Percentiles rank a stretch among this genome's conserved stretches.
These are phyloP conservation scores for Candida odintsovae DNA, from an alignment of 805 yeast species.

Conservation along the genomic window DNA sequence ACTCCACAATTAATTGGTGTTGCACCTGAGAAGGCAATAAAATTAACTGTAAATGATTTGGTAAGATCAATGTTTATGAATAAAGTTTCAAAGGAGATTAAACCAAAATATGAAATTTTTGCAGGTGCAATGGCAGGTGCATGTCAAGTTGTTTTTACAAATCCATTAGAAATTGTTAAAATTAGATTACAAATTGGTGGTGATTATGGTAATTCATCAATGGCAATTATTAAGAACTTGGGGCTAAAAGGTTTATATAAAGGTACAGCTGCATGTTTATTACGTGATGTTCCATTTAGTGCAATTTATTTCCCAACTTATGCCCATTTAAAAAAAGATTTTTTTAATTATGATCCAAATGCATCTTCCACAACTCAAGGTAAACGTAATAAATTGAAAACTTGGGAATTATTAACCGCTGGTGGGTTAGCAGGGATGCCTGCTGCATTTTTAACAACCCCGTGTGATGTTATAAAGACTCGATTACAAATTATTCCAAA, in stretches of 20 bases:
- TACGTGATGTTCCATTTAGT: conserved; percentile 94
- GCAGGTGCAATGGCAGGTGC: conserved; percentile 97
- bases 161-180: conserved; percentile 93
- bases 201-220: conserved; percentile 50
- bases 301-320: conserved; percentile 97
- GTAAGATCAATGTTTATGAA: conserved; percentile 70
- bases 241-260: conserved; percentile 85
- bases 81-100: conserved; percentile 40
- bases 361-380: conserved; percentile 36
- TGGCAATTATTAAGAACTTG: conserved; percentile 66
- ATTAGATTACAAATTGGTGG: conserved; percentile 94
- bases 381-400: conserved; percentile 53
- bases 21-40: conserved; percentile 97
- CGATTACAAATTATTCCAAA: conserved; percentile 83
- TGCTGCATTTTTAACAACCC: conserved; percentile 93
- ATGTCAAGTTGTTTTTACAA: conserved; percentile 93
- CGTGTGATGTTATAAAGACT: conserved; percentile 94
- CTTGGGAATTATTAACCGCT: conserved; percentile 78
- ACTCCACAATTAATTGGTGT: conserved; percentile 95
- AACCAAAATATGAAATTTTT: conserved; percentile 58
- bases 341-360: conserved; percentile 76
- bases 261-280: conserved; percentile 86
- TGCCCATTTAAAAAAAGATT: conserved; percentile 80
- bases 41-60: conserved; percentile 87
- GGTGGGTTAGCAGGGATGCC: conserved; percentile 99